Percentiles rank a stretch among this genome's conserved stretches.
Conservation (phyloP, 2,329 filamentous ascomycete genomes). For the Stylonectria norvegica region DNA sequence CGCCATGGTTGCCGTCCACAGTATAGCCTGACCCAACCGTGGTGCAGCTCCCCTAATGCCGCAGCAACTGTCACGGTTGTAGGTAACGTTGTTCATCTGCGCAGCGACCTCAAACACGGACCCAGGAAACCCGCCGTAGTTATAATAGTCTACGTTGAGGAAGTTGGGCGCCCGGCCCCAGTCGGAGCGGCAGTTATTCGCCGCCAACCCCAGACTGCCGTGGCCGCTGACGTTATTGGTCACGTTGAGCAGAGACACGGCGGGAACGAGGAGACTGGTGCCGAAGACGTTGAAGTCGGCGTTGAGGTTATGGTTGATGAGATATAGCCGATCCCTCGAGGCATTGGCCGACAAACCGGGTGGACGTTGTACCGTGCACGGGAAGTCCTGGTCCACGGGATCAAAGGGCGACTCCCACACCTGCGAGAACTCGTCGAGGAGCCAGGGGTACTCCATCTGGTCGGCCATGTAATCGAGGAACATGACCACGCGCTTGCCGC, state of each 20-base stretch:
- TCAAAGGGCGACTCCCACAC: constrained; percentile 92
- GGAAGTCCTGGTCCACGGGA: constrained; percentile 61
- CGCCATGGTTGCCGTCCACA: constrained; percentile 19
- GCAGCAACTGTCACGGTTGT: constrained; percentile 54
- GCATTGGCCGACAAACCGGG: constrained; percentile 56
- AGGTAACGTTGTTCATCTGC: constrained; percentile 68
- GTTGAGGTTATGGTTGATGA: constrained; percentile 91
- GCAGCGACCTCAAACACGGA: constrained; percentile 75
- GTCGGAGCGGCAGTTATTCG: constrained; percentile 55
- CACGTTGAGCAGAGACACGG: constrained; percentile 63
- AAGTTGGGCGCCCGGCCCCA: constrained; percentile 74
- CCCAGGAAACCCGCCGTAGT: constrained; percentile 61
- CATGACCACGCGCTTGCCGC: constrained; percentile 67
- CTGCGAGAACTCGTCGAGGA: constrained; percentile 83
- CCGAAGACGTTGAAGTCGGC: constrained; percentile 67
- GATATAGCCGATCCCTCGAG: constrained; percentile 64
- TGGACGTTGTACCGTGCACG: constrained; percentile 75
- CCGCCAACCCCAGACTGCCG: constrained; percentile 64
- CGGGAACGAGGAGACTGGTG: constrained; percentile 65
- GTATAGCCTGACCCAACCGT: constrained; percentile 18
- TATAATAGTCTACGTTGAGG: constrained; percentile 83
- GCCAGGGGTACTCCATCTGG: constrained; percentile 73
- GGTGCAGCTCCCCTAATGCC: constrained; percentile 38
- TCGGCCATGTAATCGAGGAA: constrained; percentile 86
- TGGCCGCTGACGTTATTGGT: constrained; percentile 66